Evolutionary conservation across 2,329 filamentous ascomycete species (phyloP), one percentile per base, ranked within the genome.

Genomic region (Aspergillus eucalypticola): DNA sequence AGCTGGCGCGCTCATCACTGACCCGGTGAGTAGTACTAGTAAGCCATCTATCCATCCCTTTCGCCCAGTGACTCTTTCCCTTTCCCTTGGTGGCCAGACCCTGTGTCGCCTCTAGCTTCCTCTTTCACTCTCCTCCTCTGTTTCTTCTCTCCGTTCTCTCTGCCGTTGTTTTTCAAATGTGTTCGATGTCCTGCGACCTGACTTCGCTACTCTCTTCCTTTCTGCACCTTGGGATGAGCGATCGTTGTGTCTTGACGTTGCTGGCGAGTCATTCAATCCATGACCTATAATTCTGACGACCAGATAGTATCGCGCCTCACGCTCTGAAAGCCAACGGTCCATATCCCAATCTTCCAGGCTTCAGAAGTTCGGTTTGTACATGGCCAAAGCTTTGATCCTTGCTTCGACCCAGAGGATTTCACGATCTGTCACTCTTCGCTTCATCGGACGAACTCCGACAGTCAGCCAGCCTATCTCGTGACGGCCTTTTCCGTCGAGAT

Each of bases 311-410:
- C 54, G 59, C 19, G 29, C 48, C 17, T 32, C 32, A 15, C 51
- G 35, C 58, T 44, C 44, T 51, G 54, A 56, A 50, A 50, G 52
- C 49, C 48, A 50, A 39, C 46, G 21, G 54, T 54, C 48, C 17
- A 54, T 39, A 53, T 50, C 54, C 38, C 25, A 50, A 51, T 44
- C 49, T 44, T 13, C 46, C 11, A 38, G 41, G 17, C 49, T 41
- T 57, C 27, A 50, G 48, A 25, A n/a, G 32, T 35, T 48, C 50
- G 56, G 21, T 29, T 51, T 56, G 54, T 61, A 63, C 53, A 63
- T 63, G 55, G 53, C 59, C 53, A 59, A 38, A 53, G 59, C 54
- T 29, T 32, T 46, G 35, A 35, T 50, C 41, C 29, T 39, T 59
- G 41, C 55, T 55, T 48, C 54, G 27, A 50, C 17, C 39, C 38